These are phyloP conservation scores for Cercophora newfieldiana DNA, from an alignment of 495 filamentous ascomycete genomes.

Conservation along the genomic window DNA sequence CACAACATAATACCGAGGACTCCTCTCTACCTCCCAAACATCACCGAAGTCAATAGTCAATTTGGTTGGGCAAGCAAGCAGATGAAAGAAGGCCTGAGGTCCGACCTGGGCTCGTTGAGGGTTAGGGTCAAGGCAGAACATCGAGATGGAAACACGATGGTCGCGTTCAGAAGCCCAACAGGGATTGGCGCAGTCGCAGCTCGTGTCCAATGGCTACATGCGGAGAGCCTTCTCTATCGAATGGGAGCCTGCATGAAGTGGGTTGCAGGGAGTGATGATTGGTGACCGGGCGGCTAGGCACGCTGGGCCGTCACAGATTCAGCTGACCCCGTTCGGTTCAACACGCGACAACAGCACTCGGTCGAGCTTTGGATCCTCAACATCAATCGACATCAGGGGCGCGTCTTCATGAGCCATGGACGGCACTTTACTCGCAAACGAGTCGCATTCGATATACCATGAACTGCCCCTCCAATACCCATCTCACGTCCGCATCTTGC, in stretches of 20 bases:
- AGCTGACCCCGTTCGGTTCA: background rate
- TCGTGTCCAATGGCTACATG: background rate
- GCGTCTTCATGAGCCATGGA: background rate
- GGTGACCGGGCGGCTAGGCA: background rate
- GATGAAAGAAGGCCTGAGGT: too few relatives aligned
- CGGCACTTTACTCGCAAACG: background rate
- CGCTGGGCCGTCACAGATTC: background rate
- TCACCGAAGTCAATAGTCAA: too few relatives aligned
- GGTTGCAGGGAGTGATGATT: background rate
- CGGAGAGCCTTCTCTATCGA: background rate
- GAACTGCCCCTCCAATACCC: background rate
- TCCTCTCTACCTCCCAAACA: too few relatives aligned
- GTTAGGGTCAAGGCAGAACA: background rate
- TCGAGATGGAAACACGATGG: background rate
- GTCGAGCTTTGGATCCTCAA: background rate
- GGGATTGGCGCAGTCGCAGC: background rate
- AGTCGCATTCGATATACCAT: background rate
- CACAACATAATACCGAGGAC: too few relatives aligned
- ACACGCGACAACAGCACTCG: too few relatives aligned
- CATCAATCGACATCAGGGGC: background rate
- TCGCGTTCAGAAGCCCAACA: background rate
- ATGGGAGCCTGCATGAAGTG: background rate
- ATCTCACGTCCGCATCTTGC: background rate
- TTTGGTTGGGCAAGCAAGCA: too few relatives aligned
- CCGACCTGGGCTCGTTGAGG: too few relatives aligned